Percentiles rank a stretch among this genome's conserved stretches.
Evolutionary conservation across 164 flowering plant genomes (phyloP).

Genomic region (Vitis riparia): DNA sequence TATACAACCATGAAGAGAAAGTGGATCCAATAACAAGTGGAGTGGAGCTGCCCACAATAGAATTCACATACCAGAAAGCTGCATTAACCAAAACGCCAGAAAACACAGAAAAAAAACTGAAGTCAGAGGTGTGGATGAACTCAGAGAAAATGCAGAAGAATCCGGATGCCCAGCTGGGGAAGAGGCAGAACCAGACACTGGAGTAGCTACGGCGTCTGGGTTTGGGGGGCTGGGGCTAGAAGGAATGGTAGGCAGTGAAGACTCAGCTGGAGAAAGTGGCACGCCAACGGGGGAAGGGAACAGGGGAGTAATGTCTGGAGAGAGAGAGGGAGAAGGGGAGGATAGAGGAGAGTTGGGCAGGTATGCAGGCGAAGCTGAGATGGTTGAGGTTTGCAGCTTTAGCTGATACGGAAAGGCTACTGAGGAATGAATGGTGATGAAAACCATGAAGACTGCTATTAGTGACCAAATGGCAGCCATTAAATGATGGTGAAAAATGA

Average conservation of each 20-base stretch:
- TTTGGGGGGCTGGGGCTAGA: constrained; percentile 73
- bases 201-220: constrained; percentile 37
- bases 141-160: constrained; percentile 29
- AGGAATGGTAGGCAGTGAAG: constrained; percentile 54
- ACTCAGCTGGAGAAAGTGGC: constrained; percentile 34
- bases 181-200: constrained; percentile 26
- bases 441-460: constrained; percentile 7
- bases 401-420: constrained; percentile 7
- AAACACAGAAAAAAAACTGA: constrained; percentile 14
- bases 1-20: constrained; percentile 9
- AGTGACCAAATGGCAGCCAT: constrained; percentile 32
- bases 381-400: constrained; percentile 18
- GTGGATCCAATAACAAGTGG: constrained; percentile 11
- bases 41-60: constrained; percentile 5
- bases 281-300: constrained; percentile 44
- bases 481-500: constrained; percentile 18
- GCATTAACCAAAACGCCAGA: constrained; percentile 19
- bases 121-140: constrained; percentile 6
- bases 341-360: constrained; percentile 27
- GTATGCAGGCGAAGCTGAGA: constrained; percentile 51
- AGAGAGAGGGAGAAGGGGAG: constrained; percentile 29
- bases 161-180: constrained; percentile 37
- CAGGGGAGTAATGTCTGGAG: constrained; percentile 55
- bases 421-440: constrained; percentile 11
- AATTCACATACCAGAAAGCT: constrained; percentile 20